Evolutionary conservation across 2,329 filamentous ascomycete species (phyloP), one percentile per base, ranked within the genome.

Genomic region (Trichoderma sp.): DNA sequence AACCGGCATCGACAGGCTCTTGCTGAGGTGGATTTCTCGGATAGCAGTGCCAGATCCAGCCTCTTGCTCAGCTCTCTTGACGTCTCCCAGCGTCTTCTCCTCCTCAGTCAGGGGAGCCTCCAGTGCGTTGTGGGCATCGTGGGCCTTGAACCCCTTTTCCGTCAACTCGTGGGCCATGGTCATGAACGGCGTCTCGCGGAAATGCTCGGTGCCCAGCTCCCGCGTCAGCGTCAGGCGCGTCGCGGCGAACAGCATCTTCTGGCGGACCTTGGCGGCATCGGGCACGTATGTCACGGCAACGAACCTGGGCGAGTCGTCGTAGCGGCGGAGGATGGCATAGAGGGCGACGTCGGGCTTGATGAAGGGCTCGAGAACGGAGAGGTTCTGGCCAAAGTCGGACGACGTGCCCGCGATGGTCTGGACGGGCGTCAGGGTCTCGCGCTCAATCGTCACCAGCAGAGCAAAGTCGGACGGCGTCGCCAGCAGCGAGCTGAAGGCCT

Each of bases 241-340:
- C 28, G 89, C 87, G 6, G 92, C 92, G 78, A 95, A 94, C 26
- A 96, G 86, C 90, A 93, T 96, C 84, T 96, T 96, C 78, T 93
- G 90, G 49, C 92, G 89, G 68, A 96, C 92, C 32, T 90, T 91
- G 49, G 92, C 92, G 1, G 87, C 77, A 79, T 95, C 91, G 30
- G 92, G 93, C 6, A 96, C 89, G 78, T 94, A 96, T 43, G 91
- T 93, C 43, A 94, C 82, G 56, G 90, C 91, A 30, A 91, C 81
- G 72, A 94, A 88, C 72, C 79, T 80, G n/a, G 86, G 86, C 4
- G 82, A 79, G 46, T 79, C 77, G 63, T 88, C 83, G 77, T 90
- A 85, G 67, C 90, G 89, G 59, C 91, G 90, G 52, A 96, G 87
- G 74, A 96, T 86, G 73, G 92, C 84, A 81, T 94, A 96, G 56